Conservation (phyloP, 2,329 filamentous ascomycete genomes). For the Corynespora cassiicola region DNA sequence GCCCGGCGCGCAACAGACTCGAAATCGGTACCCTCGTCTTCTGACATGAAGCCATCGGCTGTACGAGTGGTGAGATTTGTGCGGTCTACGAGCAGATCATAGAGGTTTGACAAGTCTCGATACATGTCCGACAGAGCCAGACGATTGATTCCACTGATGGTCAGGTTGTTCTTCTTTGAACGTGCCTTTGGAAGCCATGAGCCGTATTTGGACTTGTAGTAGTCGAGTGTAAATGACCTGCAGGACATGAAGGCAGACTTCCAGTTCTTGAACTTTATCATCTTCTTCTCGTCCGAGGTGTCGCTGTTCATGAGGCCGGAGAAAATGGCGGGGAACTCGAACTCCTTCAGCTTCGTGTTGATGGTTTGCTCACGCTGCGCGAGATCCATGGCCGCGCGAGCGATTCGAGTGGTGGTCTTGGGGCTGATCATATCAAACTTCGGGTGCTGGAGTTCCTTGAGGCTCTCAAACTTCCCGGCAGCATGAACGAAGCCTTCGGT, state of each 20-base stretch:
- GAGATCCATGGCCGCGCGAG: conserved; percentile 81
- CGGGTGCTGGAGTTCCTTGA: conserved; percentile 71
- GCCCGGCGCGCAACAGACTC: conserved; percentile 69
- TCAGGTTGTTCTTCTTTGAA: conserved; percentile 89
- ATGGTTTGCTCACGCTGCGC: conserved; percentile 74
- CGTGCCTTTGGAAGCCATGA: conserved; percentile 89
- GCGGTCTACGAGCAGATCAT: conserved; percentile 87
- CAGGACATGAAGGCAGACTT: conserved; percentile 75
- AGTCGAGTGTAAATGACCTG: conserved; percentile 73
- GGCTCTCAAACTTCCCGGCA: conserved; percentile 80
- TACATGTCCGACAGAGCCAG: conserved; percentile 83
- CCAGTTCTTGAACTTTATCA: conserved; percentile 86
- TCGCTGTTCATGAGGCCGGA: conserved; percentile 86
- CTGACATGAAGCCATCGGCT: conserved; percentile 69
- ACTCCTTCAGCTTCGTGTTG: conserved; percentile 78
- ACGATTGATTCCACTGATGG: conserved; percentile 85
- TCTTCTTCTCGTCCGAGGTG: conserved; percentile 75
- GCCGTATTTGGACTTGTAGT: conserved; percentile 73
- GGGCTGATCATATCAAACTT: conserved; percentile 74
- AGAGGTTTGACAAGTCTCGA: conserved; percentile 82
- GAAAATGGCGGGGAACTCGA: conserved; percentile 91
- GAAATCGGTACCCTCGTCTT: conserved; percentile 57
- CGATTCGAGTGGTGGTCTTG: conserved; percentile 78
- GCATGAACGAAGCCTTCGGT: conserved; percentile 92
- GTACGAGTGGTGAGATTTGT: conserved; percentile 78